Conservation (phyloP, 257 asterid genomes). For the Fraxinus excelsior region DNA sequence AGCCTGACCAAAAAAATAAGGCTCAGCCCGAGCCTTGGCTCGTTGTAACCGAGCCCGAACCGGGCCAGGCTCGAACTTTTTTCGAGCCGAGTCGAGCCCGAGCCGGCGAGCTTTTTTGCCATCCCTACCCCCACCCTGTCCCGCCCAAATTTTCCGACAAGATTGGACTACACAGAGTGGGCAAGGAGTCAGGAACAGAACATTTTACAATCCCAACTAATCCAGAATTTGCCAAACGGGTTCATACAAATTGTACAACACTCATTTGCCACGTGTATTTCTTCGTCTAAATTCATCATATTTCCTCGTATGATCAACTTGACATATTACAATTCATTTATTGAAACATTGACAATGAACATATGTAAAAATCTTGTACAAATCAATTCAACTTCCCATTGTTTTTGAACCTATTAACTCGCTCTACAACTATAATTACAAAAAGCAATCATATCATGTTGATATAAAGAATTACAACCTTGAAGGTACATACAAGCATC, state of each 20-base stretch:
- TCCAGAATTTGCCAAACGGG: no score
- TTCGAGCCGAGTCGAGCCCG: no score
- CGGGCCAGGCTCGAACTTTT: no score
- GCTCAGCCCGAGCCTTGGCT: no score
- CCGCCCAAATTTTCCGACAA: no score
- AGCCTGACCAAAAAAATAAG: no score
- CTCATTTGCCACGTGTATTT: background rate
- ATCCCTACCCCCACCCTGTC: no score
- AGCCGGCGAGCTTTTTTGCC: no score
- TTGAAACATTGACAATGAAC: slow-evolving; percentile 20
- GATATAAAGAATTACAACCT: slow-evolving; percentile 2
- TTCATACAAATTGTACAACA: background rate
- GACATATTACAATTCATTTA: background rate
- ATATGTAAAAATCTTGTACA: slow-evolving; percentile 25
- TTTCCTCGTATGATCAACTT: background rate
- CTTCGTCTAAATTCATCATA: background rate
- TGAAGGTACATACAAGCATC: background rate
- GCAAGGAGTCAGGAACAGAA: no score
- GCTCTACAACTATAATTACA: slow-evolving; percentile 34
- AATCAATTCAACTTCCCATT: background rate
- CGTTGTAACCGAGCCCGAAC: no score
- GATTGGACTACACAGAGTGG: no score
- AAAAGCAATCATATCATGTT: slow-evolving; percentile 12
- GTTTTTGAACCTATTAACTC: slow-evolving; percentile 5
- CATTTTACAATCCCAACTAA: no score